Evolutionary conservation across 2,329 filamentous ascomycete genomes (phyloP).

Genomic region (Grosmannia serpens): DNA sequence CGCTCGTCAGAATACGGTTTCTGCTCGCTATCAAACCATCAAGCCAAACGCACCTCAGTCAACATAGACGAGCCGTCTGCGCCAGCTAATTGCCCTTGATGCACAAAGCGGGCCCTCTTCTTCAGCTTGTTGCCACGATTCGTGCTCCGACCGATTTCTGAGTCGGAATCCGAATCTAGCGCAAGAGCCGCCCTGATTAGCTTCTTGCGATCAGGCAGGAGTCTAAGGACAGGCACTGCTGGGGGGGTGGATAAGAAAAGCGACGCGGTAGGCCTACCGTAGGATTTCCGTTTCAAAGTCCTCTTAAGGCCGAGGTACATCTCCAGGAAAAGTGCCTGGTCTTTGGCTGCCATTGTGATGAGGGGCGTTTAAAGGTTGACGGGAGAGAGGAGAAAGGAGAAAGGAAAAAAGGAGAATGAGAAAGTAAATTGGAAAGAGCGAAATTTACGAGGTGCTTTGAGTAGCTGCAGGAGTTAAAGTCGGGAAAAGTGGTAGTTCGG

Average conservation of each 20-base stretch:
- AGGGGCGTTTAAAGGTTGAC: not conserved
- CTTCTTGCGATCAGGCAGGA: not conserved
- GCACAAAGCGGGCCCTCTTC: constrained; percentile 60
- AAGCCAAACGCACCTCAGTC: constrained; percentile 46
- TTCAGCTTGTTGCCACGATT: constrained; percentile 75
- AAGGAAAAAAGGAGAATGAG: not conserved
- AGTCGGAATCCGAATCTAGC: constrained; percentile 68
- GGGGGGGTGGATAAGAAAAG: not conserved
- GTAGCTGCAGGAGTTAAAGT: too few species aligned
- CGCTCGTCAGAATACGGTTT: too few species aligned
- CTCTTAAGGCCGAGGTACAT: constrained; percentile 12
- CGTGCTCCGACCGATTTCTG: constrained; percentile 54
- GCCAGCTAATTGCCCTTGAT: constrained; percentile 56
- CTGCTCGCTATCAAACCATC: not conserved
- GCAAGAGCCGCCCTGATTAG: not conserved
- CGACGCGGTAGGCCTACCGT: constrained; percentile 6
- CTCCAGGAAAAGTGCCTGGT: constrained; percentile 14
- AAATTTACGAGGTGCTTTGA: too few species aligned
- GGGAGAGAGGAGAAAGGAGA: not conserved
- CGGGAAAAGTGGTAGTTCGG: too few species aligned
- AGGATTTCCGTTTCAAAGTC: constrained; percentile 14
- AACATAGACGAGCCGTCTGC: constrained; percentile 56
- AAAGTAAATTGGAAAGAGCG: not conserved
- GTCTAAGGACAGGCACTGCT: too few species aligned
- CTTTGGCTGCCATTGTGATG: constrained; percentile 10